Evolutionary conservation across 2,329 filamentous ascomycete species (phyloP), one percentile per base, ranked within the genome.

Genomic region (Didymella sp.): DNA sequence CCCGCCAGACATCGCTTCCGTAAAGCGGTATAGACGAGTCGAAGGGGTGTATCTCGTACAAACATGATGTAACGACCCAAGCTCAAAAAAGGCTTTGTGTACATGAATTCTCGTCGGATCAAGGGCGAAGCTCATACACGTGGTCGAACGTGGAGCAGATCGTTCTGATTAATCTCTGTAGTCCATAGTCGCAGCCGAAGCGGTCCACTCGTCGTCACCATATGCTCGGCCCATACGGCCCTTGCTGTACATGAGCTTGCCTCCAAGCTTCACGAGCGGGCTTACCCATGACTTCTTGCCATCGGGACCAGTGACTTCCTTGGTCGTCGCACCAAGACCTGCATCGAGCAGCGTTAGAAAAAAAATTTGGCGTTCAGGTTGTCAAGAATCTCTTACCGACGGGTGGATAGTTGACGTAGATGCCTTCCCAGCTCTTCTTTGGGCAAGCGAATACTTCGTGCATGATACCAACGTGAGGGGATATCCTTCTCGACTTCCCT

Each of bases 391-490:
- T 54, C 59, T 48, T 37, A 61, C 59, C 59, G 9, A 50, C 48
- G 2, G 59, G 59, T 21, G 50, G 28, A 28, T 61, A 61, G 30
- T 61, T 61, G 1, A 61, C 9, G 33, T 61, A 61, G 4, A 61
- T 43, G n/a, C 51, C 59, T 35, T 61, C 59, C 59, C 59, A 61
- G n/a, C 51, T 42, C 28, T 51, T 59, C 46, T 54, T 57, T 19
- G 56, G 56, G 7, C 56, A 59, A 8, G 56, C 35, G 40, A 59
- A 63, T 4, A 58, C 49, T 38, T 60, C 58, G 41, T 63, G 60
- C 51, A 58, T 56, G 12, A 60, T 60, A 4, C 60, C 60, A 4
- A 60, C 19, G 38, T 59, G 55, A n/a, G 13, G 42, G 28, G 12
- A 51, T 35, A 5, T 53, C 37, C 35, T 56, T 49, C 7, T 47